Evolutionary conservation across 2,329 filamentous ascomycete species (phyloP), one percentile per base, ranked within the genome.

Genomic region (Dryadomyces quercus-mongolicae): DNA sequence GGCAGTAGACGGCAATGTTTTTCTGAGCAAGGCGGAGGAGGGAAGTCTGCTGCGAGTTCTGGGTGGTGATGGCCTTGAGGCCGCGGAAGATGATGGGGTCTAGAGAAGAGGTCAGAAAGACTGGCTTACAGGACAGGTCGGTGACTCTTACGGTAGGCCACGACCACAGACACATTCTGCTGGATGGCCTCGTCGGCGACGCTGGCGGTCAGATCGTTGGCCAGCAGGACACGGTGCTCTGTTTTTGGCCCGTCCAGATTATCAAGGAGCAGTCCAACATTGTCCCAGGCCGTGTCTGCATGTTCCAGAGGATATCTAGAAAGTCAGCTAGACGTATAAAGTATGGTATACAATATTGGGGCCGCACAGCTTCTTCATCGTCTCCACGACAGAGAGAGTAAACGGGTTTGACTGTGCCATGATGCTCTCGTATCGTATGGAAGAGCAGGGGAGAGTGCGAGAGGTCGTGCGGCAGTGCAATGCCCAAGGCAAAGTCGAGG

Each of bases 71-170:
- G 59, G 88, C 85, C 71, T 96, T 98, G 61, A 98, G 77, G 53
- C 87, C 87, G 50, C 87, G 83, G 75, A 98, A 98, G 66, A 98
- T 97, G 66, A 97, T 93, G 21, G 93, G 93, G 70, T 98, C 88
- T 94, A 20, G 3, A 6, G 15, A 15, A 1, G 2, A 3, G 10
- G 40, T 50, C 48, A 53, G 42, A 38, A 38, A 16, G 36, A 4
- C 36, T n/a, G 16, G 3, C 2, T 62, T 57, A 53, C 9, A 21
- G 16, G 52, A 18, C 54, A 42, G 5, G 38, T 4, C n/a, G n/a
- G n/a, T n/a, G n/a, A n/a, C n/a, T n/a, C 36, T 40, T 71, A 94
- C 89, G 93, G 68, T 98, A 98, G 63, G 89, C 86, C 55, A 98
- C 77, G 53, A 98, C 81, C 57, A 95, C 81, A 8, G 85, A 88